Conservation (phyloP, 257 asterid genomes). For the Pogostemon cablin region DNA sequence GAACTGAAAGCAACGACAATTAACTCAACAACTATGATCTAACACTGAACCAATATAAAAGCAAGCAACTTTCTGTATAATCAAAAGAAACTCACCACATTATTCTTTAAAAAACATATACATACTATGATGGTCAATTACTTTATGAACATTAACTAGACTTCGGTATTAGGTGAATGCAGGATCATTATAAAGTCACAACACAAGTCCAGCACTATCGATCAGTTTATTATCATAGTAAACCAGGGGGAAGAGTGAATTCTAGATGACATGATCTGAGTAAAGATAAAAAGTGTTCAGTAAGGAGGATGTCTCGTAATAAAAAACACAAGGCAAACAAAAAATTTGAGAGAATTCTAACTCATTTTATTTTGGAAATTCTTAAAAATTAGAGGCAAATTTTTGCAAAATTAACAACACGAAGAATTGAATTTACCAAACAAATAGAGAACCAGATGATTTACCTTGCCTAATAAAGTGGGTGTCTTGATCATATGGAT, state of each 20-base stretch:
- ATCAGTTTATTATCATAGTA: slow-evolving; percentile 3
- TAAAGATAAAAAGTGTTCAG: background rate
- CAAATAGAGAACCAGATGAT: slow-evolving; percentile 28
- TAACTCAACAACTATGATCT: slow-evolving; percentile 31
- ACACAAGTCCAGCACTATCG: slow-evolving; percentile 10
- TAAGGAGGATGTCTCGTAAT: background rate
- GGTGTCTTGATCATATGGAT: slow-evolving; percentile 69
- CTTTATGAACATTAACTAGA: background rate
- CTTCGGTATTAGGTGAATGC: background rate
- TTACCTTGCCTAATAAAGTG: slow-evolving; percentile 57
- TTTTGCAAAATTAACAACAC: slow-evolving; percentile 13
- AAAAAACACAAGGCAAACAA: background rate
- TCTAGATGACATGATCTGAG: slow-evolving; percentile 2
- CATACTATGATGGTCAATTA: background rate
- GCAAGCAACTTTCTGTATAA: slow-evolving; percentile 14
- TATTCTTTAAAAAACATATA: background rate
- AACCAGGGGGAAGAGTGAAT: background rate
- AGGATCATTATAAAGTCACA: slow-evolving; percentile 11
- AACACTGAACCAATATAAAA: slow-evolving; percentile 10
- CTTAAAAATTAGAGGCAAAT: slow-evolving; percentile 12
- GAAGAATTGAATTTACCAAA: slow-evolving; percentile 20
- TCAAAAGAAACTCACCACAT: background rate
- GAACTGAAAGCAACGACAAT: slow-evolving; percentile 48
- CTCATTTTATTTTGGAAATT: background rate
- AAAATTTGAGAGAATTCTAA: slow-evolving; percentile 10